A percentile compares a stretch with the other conserved stretches of the same genome.
These are phyloP conservation scores for Entamoeba dispar DNA, from an alignment of 208 protist genomes.

Conservation along the genomic window DNA sequence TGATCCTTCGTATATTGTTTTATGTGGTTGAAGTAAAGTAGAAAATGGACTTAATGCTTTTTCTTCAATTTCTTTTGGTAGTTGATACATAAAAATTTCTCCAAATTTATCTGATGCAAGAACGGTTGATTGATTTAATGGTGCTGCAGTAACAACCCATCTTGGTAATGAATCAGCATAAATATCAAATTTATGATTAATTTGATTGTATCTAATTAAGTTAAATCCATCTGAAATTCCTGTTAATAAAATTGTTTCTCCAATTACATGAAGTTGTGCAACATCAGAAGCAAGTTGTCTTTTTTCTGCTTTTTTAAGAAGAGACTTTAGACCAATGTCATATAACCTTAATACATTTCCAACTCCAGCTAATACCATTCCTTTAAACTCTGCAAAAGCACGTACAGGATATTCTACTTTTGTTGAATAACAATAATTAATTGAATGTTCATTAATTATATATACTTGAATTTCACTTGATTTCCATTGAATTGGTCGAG, in stretches of 20 bases:
- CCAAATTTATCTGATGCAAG: background rate
- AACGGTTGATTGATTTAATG: background rate
- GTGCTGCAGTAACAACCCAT: background rate
- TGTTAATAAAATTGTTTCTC: background rate
- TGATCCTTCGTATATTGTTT: background rate
- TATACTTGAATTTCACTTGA: background rate
- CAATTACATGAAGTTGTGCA: background rate
- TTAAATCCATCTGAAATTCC: background rate
- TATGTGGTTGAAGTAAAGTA: background rate
- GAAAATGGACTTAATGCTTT: background rate
- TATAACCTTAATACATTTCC: background rate
- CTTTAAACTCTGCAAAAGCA: background rate
- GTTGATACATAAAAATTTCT: background rate
- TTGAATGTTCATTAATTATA: background rate
- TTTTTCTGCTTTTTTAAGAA: background rate
- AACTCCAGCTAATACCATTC: background rate
- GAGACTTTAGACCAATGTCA: background rate
- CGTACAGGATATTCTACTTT: background rate
- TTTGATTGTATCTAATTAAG: background rate
- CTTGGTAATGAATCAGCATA: background rate
- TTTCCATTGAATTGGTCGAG: background rate
- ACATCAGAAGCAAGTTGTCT: background rate
- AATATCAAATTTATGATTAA: background rate
- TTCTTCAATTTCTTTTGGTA: background rate
- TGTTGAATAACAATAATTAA: background rate